Conservation (phyloP, 73 alveolate genomes). For the Stentor coeruleus region DNA sequence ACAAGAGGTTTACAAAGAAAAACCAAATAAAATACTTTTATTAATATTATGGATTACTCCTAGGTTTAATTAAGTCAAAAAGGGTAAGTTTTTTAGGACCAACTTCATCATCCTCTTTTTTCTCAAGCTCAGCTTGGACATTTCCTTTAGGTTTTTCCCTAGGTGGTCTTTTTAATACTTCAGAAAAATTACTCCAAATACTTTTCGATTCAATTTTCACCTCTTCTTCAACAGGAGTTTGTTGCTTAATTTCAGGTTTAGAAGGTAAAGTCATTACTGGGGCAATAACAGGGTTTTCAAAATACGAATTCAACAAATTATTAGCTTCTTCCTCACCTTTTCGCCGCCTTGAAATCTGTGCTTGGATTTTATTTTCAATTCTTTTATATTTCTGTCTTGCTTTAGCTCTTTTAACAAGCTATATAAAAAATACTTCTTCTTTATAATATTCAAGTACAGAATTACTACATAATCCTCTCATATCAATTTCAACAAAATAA, state of each 20-base stretch:
- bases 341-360: background rate
- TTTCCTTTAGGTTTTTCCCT: slow-evolving; percentile 46
- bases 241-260: too few species aligned
- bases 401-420: background rate
- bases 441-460: background rate
- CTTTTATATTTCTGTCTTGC: background rate
- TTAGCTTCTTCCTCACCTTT: slow-evolving; percentile 21
- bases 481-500: background rate
- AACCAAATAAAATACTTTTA: too few species aligned
- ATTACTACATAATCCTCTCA: background rate
- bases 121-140: slow-evolving; percentile 44
- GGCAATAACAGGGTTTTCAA: slow-evolving; percentile 12
- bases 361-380: background rate
- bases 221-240: slow-evolving; percentile 35
- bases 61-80: background rate
- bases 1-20: too few species aligned
- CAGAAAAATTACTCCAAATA: slow-evolving; percentile 52
- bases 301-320: background rate
- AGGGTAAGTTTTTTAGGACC: background rate
- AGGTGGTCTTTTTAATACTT: slow-evolving; percentile 44
- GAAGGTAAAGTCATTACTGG: background rate
- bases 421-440: background rate
- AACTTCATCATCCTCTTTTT: slow-evolving; percentile 46
- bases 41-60: too few species aligned
- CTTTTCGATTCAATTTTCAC: slow-evolving; percentile 42